Evolutionary conservation across 2,329 filamentous ascomycete genomes (phyloP), one percentile per base, ranked within the genome.

Genomic region (Cytospora mali): DNA sequence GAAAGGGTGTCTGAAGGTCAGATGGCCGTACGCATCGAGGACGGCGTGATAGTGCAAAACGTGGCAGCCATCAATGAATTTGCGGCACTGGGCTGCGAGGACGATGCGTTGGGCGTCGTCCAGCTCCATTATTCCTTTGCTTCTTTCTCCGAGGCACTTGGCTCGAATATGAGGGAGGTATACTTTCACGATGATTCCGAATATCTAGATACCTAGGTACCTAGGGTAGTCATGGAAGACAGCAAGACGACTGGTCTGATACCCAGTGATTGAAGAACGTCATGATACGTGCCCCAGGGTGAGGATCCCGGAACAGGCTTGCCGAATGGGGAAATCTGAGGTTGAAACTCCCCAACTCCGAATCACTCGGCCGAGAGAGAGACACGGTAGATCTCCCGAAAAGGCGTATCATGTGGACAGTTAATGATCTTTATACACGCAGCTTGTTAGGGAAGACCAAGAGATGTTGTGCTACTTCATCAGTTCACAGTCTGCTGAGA

Each of bases 21-120:
- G 73, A 66, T 86, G 83, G 21, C 83, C 82, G 67, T 81, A 85
- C 0, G 80, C 82, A 62, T 84, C 83, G 39, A 86, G 69, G 9
- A 85, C 75, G 53, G 74, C 74, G 55, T 83, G 73, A 58, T 80
- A 70, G 69, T 84, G 79, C 3, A 84, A 76, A 60, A 84, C 83
- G 68, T 83, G 81, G 64, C 75, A 77, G 27, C 78, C 80, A 6
- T 74, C 75, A 23, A 83, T 77, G 28, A 82, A 66, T 27, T 66
- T 69, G 11, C 66, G 52, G 49, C 62, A 51, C 25, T 55, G 28
- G 9, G 39, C 51, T 27, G 31, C 49, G 25, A 66, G 53, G 54
- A 64, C n/a, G 21, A 42, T 51, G 27, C 28, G 53, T 13, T 61
- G 42, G 14, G 13, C 25, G n/a, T 28, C 25, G 6, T 39, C n/a